Evolutionary conservation across 1,284 basidiomycete species (phyloP).

Genomic region (Vanrija humicola): DNA sequence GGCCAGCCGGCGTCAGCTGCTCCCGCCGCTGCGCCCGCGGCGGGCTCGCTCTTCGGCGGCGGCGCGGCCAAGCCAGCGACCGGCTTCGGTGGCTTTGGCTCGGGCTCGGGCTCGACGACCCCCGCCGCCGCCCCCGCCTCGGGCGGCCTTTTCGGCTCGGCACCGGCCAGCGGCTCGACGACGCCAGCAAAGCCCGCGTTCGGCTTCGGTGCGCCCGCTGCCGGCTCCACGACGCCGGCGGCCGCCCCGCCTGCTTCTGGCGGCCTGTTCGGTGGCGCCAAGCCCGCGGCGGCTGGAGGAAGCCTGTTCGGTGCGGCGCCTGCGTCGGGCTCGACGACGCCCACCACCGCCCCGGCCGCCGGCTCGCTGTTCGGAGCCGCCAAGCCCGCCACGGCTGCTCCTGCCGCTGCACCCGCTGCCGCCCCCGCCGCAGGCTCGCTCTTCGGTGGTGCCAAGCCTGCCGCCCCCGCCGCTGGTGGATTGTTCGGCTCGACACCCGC

Average conservation of each 20-base stretch:
- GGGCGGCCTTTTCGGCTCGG: slow-evolving; percentile 28
- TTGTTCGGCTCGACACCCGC: slow-evolving; percentile 25
- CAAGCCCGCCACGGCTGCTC: slow-evolving; percentile 15
- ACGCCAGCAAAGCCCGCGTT: slow-evolving; percentile 40
- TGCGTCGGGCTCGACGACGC: neutral
- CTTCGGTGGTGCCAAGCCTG: slow-evolving; percentile 16
- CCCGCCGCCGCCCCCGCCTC: slow-evolving; percentile 7
- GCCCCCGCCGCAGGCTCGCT: slow-evolving; percentile 11
- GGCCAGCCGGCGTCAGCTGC: slow-evolving; percentile 8
- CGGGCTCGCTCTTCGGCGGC: neutral
- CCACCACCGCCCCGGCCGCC: slow-evolving; percentile 15
- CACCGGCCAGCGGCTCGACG: slow-evolving; percentile 21
- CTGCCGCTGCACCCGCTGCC: neutral
- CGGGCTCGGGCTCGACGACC: slow-evolving; percentile 5
- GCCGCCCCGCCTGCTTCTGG: slow-evolving; percentile 28
- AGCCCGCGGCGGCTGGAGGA: neutral
- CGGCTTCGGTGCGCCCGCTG: slow-evolving; percentile 25
- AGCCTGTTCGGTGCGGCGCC: slow-evolving; percentile 29
- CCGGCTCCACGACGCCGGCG: slow-evolving; percentile 32
- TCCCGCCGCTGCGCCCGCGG: neutral
- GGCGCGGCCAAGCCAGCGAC: slow-evolving; percentile 4
- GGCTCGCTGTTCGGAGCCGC: slow-evolving; percentile 29
- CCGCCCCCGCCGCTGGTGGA: slow-evolving; percentile 18
- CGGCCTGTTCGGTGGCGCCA: slow-evolving; percentile 26
- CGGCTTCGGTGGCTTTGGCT: slow-evolving; percentile 13